A percentile compares a stretch with the other conserved stretches of the same genome.
Evolutionary conservation across 768 basidiomycete species (phyloP).

Genomic region (Russula dissimulans): DNA sequence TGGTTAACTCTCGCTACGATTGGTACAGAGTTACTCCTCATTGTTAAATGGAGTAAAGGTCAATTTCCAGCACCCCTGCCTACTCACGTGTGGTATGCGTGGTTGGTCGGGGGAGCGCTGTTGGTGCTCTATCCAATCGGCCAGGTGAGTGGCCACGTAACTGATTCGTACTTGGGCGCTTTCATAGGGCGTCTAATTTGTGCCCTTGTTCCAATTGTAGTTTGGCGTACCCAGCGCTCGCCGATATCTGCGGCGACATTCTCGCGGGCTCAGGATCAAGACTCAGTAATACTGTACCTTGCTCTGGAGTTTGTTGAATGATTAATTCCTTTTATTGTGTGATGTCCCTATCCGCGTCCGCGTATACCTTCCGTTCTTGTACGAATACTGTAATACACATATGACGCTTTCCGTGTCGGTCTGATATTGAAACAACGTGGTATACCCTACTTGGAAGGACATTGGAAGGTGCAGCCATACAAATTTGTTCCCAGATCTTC

Average conservation of each 20-base stretch:
- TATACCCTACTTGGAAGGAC: background rate
- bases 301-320: background rate
- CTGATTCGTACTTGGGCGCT: constrained; percentile 1
- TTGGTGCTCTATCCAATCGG: constrained; percentile 61
- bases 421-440: background rate
- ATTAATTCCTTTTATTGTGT: background rate
- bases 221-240: constrained; percentile 20
- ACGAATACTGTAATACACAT: background rate
- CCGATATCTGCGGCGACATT: constrained; percentile 12
- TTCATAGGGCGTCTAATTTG: constrained; percentile 1
- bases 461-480: background rate
- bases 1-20: constrained; percentile 86
- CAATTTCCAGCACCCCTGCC: constrained; percentile 62
- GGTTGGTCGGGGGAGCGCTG: constrained; percentile 48
- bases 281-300: constrained; percentile 6
- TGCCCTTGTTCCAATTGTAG: constrained; percentile 15
- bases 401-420: background rate
- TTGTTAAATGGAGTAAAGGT: constrained; percentile 74
- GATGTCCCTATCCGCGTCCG: background rate
- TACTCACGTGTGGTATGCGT: constrained; percentile 50
- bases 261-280: constrained; percentile 11
- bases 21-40: constrained; percentile 69
- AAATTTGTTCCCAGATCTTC: background rate
- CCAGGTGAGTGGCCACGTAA: constrained; percentile 39
- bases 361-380: background rate